Evolutionary conservation across 441 rosid species (phyloP).

Genomic region (Jatropha multifida): DNA sequence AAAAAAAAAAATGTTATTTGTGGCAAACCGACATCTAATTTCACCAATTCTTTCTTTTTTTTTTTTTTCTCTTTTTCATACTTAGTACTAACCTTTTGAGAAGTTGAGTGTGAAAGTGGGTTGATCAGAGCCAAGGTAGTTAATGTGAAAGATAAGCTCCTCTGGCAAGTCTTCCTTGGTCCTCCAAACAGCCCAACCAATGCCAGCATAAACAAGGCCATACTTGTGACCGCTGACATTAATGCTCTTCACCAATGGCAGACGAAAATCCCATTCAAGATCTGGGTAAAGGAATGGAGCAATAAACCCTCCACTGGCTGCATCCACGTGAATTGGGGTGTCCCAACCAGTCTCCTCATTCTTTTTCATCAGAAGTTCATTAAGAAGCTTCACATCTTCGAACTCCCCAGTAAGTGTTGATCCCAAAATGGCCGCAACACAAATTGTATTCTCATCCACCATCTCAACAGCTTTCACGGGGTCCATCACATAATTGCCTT

Average conservation of each 20-base stretch:
- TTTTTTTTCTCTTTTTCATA: no score
- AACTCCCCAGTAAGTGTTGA: constrained; percentile 78
- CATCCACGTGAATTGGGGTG: constrained; percentile 78
- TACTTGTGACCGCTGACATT: constrained; percentile 82
- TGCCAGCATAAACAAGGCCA: constrained; percentile 77
- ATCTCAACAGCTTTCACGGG: constrained; percentile 67
- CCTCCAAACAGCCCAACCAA: constrained; percentile 83
- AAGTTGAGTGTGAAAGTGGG: constrained; percentile 85
- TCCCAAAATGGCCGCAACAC: constrained; percentile 76
- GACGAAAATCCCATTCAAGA: constrained; percentile 77
- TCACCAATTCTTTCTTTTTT: no score
- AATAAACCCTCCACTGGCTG: constrained; percentile 82
- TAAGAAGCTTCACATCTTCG: constrained; percentile 64
- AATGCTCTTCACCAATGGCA: constrained; percentile 72
- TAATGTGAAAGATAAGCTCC: constrained; percentile 79
- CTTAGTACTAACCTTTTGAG: constrained; percentile 34
- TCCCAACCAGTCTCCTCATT: constrained; percentile 66
- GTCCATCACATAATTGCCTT: constrained; percentile 69
- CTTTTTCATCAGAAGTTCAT: constrained; percentile 52
- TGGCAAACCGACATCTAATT: not conserved
- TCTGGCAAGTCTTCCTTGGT: constrained; percentile 74
- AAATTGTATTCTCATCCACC: constrained; percentile 84
- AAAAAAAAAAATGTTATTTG: not conserved
- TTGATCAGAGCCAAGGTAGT: constrained; percentile 87
- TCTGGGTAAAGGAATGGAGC: constrained; percentile 69